Base-by-base conservation (phyloP, 768 basidiomycete species). In the Pholiota conissans region DNA sequence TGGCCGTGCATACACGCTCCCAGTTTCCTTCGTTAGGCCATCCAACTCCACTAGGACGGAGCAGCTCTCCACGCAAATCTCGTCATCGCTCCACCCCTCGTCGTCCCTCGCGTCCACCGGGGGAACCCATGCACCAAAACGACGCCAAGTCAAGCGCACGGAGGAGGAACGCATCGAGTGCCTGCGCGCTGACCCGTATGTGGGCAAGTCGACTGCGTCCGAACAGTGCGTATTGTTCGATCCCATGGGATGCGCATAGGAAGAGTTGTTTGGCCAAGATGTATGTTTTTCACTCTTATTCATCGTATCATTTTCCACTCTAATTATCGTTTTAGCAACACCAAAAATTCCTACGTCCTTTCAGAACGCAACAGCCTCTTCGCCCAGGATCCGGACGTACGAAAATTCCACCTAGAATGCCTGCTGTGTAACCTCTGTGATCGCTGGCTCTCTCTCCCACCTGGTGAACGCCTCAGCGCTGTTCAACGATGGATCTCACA, bases 191-290 rank as follows among this genome's bases (percentile, higher is more conserved):
- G 90, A 91, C 67, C 87, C 87, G 14, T 89, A 90, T 63, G 89
- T 91, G 39, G 87, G 84, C 18, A 79, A 87, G 62, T 90, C 80
- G 91, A 13, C 76, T 92, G n/a, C 80, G 90, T 7, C 89, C 90
- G 42, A 93, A 93, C 69, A 91, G 90, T 53, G 91, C 90, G 0
- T 93, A 91, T 64, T 93, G 90, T 65, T 88, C 85, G 18, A 91
- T 92, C 52, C 90, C 90, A 0, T 92, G 90, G 90, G 89, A 91
- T 67, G 90, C 90, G 3, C 90, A 92, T 66, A 76, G 90, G 39
- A 91, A 90, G 74, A 89, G 87, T 67, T 91, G 90, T 71, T 72
- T 92, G 46, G 84, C 88, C 1, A 91, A 89, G 75, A 89, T 39
- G 50, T 57, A 18, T 40, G 27, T 18, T 42, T 52, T 3, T 56